Percentiles rank a stretch among this genome's conserved stretches.
Conservation (phyloP, 768 basidiomycete species). For the Mycena sanguinolenta region DNA sequence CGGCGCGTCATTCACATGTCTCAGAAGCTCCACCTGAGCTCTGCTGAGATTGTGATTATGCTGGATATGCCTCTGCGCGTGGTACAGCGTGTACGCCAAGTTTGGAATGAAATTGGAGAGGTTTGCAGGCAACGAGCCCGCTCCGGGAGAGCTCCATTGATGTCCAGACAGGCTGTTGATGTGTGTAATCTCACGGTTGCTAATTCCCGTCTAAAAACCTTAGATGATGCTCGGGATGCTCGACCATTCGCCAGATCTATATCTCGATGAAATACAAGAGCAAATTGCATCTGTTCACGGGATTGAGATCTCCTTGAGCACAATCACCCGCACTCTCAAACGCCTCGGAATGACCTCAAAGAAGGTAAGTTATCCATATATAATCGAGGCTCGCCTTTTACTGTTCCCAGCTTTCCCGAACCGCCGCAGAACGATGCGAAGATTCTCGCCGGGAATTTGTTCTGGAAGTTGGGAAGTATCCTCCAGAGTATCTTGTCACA, state of each 20-base stretch:
- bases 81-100: too few species aligned
- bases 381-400: too few species aligned
- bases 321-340: conserved; percentile 5
- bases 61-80: not conserved
- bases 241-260: too few species aligned
- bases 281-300: conserved; percentile 6
- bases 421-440: conserved; percentile 23
- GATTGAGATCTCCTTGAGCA: conserved; percentile 2
- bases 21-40: not conserved
- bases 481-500: conserved; percentile 2
- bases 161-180: conserved; percentile 3
- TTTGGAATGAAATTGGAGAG: conserved; percentile 17
- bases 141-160: conserved; percentile 4
- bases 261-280: too few species aligned
- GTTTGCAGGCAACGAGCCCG: conserved; percentile 8
- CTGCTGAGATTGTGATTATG: not conserved
- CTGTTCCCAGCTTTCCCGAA: conserved; percentile 27
- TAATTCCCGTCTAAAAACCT: conserved; percentile 13
- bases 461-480: not conserved
- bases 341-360: too few species aligned
- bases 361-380: too few species aligned
- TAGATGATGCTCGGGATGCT: conserved; percentile 18
- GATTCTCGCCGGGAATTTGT: not conserved
- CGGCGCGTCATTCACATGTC: not conserved
- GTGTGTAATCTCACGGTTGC: not conserved